Evolutionary conservation across 106 monocot genomes (phyloP), one percentile per base, ranked within the genome.

Genomic region (Narthecium ossifragum): DNA sequence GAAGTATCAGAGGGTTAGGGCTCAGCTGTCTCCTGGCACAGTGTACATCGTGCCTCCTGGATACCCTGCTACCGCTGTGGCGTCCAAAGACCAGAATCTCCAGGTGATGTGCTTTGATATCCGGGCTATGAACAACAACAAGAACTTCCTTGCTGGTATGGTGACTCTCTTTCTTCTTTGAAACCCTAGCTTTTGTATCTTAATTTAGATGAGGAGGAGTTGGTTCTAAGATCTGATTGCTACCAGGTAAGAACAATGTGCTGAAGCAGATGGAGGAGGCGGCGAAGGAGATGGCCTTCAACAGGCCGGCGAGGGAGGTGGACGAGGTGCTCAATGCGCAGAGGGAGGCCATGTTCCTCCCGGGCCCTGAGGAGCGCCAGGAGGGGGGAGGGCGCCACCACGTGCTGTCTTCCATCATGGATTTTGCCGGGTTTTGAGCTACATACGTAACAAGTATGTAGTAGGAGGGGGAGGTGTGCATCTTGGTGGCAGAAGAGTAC

Each of bases 21-120:
- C 40, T 5, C 22, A 27, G 15, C 6, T 60, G 0, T 9, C 8
- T 23, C 40, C 38, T 0, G 38, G 40, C 1, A 41, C 39, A 6
- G 60, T 27, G 26, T 41, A 26, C 26, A 41, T 43, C 21, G 14
- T 57, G n/a, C 57, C 57, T n/a, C 33, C 57, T 0, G 57, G 34
- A 0, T 21, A 34, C 11, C 57, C 57, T 1, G 20, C 34, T 2
- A 34, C 36, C 1, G 14, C 33, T 0, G 34, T 57, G 4, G 57
- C 57, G 11, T 57, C 57, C 13, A 18, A 14, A 15, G 34, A 15
- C 57, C 0, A 36, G 31, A 14, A 57, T 4, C 31, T 57, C 10
- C 7, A 57, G 57, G 22, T 34, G 34, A 8, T 57, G 2, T 34
- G 57, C 57, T 57, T 57, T 30, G 57, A 57, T 15, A 57, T 34